Conservation (phyloP, 2,329 filamentous ascomycete species). For the Penicillium palitans region DNA sequence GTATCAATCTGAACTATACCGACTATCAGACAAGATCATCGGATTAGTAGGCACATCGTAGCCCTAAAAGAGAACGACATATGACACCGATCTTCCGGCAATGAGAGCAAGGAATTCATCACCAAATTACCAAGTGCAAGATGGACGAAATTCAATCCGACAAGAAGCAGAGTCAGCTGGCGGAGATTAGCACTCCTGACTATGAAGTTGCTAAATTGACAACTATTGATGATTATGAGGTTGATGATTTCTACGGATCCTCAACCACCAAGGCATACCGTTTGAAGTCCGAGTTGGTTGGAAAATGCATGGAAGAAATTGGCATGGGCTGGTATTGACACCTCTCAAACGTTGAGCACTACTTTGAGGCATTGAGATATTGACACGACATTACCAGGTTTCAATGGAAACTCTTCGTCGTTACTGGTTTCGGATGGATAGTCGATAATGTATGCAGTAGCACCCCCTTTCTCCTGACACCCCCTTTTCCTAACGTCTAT, state of each 20-base stretch:
- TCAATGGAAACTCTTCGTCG: conserved; percentile 64
- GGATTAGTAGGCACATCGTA: neutral
- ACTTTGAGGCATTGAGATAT: neutral
- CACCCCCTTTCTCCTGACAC: neutral
- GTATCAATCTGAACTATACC: neutral
- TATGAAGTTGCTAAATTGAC: conserved; percentile 20
- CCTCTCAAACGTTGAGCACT: neutral
- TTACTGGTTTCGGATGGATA: conserved; percentile 70
- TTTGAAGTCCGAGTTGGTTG: conserved; percentile 34
- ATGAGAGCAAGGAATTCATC: neutral
- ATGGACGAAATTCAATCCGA: conserved; percentile 23
- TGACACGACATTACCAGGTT: conserved; percentile 21
- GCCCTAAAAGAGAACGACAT: conserved; percentile 4
- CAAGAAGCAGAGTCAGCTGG: conserved; percentile 6
- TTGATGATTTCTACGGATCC: conserved; percentile 43
- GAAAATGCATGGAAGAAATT: conserved; percentile 29
- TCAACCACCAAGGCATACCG: conserved; percentile 35
- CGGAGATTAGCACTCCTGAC: neutral
- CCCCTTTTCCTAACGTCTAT: neutral
- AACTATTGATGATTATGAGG: conserved; percentile 30
- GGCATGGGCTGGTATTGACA: conserved; percentile 34
- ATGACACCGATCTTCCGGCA: conserved; percentile 2
- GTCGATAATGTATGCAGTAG: conserved; percentile 55
- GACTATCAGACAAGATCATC: neutral
- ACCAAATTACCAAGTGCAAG: neutral